Conservation (phyloP, 208 protist genomes). For the Acanthamoeba culbertsoni region DNA sequence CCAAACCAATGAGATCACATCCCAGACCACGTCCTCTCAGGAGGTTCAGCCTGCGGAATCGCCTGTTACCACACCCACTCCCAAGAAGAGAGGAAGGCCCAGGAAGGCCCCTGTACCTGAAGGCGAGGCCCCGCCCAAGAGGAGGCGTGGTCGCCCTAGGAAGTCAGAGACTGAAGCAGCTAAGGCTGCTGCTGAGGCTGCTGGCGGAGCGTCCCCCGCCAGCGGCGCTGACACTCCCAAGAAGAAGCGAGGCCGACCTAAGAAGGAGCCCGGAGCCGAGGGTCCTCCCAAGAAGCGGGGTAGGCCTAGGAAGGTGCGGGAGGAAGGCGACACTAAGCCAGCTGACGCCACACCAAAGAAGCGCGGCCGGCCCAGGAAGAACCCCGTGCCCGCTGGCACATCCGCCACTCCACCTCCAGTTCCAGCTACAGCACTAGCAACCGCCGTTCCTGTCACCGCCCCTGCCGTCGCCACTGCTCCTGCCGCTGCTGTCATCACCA, state of each 20-base stretch:
- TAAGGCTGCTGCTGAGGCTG: neutral
- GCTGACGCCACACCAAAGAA: constrained; percentile 19
- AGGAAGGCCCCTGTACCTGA: constrained; percentile 27
- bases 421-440: neutral
- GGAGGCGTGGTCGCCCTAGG: neutral
- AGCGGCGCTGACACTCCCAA: neutral
- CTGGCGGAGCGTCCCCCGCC: neutral
- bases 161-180: neutral
- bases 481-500: neutral
- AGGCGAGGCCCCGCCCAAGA: constrained; percentile 19
- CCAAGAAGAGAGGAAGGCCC: constrained; percentile 48
- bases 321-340: neutral
- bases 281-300: constrained; percentile 37
- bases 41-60: neutral
- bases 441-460: neutral
- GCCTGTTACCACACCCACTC: neutral
- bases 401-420: neutral
- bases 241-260: constrained; percentile 10
- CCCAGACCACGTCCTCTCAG: neutral
- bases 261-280: constrained; percentile 1
- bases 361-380: constrained; percentile 34
- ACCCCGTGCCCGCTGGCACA: neutral
- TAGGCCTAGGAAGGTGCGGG: constrained; percentile 1
- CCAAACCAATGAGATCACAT: neutral
- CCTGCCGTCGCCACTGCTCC: neutral